These are phyloP conservation scores for Scedosporium aurantiacum DNA, from an alignment of 2,329 filamentous ascomycete genomes.

Conservation along the genomic window DNA sequence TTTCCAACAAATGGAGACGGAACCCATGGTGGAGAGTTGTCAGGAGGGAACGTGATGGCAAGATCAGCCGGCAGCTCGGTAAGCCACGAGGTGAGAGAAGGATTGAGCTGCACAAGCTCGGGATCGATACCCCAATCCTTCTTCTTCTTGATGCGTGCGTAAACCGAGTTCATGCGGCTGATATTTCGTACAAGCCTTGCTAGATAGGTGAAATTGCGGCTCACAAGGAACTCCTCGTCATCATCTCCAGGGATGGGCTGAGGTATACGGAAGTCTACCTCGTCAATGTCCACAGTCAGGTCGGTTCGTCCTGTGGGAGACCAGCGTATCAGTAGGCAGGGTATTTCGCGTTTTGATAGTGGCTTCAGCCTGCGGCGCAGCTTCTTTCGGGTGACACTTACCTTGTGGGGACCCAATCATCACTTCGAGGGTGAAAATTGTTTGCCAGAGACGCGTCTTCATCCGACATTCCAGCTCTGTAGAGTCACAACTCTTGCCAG, in stretches of 20 bases:
- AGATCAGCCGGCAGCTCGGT: slow-evolving; percentile 69
- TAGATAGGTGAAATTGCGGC: slow-evolving; percentile 75
- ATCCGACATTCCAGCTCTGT: slow-evolving; percentile 65
- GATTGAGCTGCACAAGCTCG: slow-evolving; percentile 68
- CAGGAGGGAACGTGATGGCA: slow-evolving; percentile 62
- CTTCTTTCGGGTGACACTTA: slow-evolving; percentile 19
- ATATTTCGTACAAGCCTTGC: slow-evolving; percentile 68
- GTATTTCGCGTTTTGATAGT: neutral
- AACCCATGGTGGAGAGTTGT: slow-evolving; percentile 74
- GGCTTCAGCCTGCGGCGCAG: neutral
- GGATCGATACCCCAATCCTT: slow-evolving; percentile 84
- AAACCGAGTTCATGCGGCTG: slow-evolving; percentile 63
- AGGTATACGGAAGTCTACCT: slow-evolving; percentile 63
- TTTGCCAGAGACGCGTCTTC: slow-evolving; percentile 84
- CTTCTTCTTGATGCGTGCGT: slow-evolving; percentile 61
- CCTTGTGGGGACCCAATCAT: slow-evolving; percentile 94
- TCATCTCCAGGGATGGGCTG: slow-evolving; percentile 56
- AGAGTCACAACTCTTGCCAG: slow-evolving; percentile 59
- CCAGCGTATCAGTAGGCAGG: neutral
- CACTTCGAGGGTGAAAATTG: slow-evolving; percentile 71
- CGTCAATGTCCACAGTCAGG: slow-evolving; percentile 61
- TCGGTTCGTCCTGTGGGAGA: slow-evolving; percentile 56
- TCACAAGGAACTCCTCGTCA: slow-evolving; percentile 64
- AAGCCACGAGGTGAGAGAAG: slow-evolving; percentile 65
- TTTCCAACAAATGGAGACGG: slow-evolving; percentile 82